phyloP scores from a whole-genome alignment of 2,329 filamentous ascomycete species.

The Xylariaceae sp. region DNA sequence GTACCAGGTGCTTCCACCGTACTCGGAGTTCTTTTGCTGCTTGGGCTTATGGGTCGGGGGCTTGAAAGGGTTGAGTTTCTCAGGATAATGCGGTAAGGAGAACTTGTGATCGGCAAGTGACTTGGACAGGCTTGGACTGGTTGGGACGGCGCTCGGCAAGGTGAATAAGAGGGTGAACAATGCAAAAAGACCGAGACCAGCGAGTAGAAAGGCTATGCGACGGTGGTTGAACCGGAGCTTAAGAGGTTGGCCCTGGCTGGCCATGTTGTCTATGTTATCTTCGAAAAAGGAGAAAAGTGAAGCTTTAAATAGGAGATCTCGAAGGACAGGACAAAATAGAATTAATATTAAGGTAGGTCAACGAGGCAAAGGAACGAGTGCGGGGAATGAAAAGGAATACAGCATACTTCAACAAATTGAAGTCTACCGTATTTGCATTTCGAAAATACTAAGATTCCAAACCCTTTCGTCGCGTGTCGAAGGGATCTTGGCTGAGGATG shows the following conservation, averaged over 20 bases:
- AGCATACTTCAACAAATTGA: too few species aligned
- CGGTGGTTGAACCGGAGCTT: constrained; percentile 50
- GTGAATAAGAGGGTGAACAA: constrained; percentile 51
- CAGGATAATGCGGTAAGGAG: constrained; percentile 46
- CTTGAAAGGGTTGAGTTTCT: constrained; percentile 60
- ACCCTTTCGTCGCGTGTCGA: too few species aligned
- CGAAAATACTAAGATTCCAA: too few species aligned
- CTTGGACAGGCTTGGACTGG: constrained; percentile 45
- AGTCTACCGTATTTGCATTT: too few species aligned
- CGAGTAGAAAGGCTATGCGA: constrained; percentile 49
- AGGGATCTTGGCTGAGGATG: too few species aligned
- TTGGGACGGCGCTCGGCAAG: constrained; percentile 46
- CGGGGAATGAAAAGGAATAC: too few species aligned
- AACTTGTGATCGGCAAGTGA: constrained; percentile 47
- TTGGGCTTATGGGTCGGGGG: constrained; percentile 67
- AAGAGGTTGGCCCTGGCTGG: constrained; percentile 43
- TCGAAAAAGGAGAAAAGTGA: too few species aligned
- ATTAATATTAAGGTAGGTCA: too few species aligned
- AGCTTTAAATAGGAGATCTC: too few species aligned
- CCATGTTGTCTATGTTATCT: constrained; percentile 42
- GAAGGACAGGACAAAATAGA: too few species aligned
- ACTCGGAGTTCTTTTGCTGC: constrained; percentile 72
- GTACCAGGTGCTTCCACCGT: constrained; percentile 78
- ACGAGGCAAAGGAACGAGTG: too few species aligned
- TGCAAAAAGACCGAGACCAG: constrained; percentile 49